These are phyloP conservation scores for Paraphaeosphaeria minitans DNA, from an alignment of 2,329 filamentous ascomycete genomes.

Conservation along the genomic window DNA sequence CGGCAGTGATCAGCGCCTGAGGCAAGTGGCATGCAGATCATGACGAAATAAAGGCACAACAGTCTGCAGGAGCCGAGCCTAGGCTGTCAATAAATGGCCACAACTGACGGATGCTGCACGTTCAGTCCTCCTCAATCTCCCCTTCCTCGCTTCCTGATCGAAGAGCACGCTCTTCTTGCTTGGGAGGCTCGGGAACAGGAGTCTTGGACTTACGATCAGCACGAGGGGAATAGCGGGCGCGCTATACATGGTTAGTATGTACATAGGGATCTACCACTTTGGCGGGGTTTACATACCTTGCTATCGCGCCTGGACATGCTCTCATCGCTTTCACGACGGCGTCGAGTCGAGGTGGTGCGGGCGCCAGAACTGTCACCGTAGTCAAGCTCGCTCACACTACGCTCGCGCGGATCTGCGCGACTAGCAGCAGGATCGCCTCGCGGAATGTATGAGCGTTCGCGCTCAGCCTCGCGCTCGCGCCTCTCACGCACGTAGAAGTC, in stretches of 20 bases:
- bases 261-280: background rate
- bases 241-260: constrained; percentile 25
- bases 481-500: constrained; percentile 84
- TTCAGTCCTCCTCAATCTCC: constrained; percentile 82
- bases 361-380: constrained; percentile 70
- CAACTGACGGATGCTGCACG: background rate
- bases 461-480: constrained; percentile 85
- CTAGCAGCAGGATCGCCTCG: constrained; percentile 40
- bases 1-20: background rate
- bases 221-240: constrained; percentile 58
- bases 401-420: constrained; percentile 77
- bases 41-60: background rate
- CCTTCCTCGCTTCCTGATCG: constrained; percentile 95
- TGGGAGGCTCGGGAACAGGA: constrained; percentile 48
- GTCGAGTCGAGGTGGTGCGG: constrained; percentile 63
- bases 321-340: constrained; percentile 75
- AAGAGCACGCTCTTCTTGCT: constrained; percentile 67
- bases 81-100: constrained; percentile 3
- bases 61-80: background rate
- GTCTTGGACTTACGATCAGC: constrained; percentile 65
- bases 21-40: background rate
- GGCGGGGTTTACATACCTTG: constrained; percentile 45
- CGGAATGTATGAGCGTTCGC: constrained; percentile 79
- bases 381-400: constrained; percentile 81
- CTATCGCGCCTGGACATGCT: constrained; percentile 48